These are phyloP conservation scores for Didymella lethalis DNA, from an alignment of 2,329 filamentous ascomycete genomes.

Conservation along the genomic window DNA sequence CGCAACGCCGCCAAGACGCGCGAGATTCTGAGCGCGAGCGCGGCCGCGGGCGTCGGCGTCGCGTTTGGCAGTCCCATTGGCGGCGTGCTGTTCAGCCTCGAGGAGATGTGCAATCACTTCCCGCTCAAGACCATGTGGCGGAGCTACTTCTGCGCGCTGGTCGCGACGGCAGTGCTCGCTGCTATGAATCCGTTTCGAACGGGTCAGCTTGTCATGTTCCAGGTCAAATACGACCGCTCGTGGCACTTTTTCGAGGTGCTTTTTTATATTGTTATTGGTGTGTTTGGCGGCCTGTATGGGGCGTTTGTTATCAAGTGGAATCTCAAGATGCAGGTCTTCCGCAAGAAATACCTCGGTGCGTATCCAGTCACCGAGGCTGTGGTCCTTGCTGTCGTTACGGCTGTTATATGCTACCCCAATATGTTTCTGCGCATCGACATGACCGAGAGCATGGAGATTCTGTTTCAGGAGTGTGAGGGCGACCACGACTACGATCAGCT, in stretches of 20 bases:
- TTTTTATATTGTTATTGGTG: conserved; percentile 89
- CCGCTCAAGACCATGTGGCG: conserved; percentile 97
- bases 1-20: conserved; percentile 92
- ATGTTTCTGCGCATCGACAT: conserved; percentile 96
- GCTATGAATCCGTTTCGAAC: conserved; percentile 98
- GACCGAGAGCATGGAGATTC: conserved; percentile 99
- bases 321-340: conserved; percentile 85
- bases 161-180: conserved; percentile 89
- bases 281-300: conserved; percentile 94
- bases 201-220: conserved; percentile 98
- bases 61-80: conserved; percentile 98
- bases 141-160: conserved; percentile 96
- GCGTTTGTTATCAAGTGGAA: conserved; percentile 99
- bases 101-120: conserved; percentile 97
- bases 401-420: conserved; percentile 95
- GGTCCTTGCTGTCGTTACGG: conserved; percentile 81
- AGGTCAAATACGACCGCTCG: conserved; percentile 90
- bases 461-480: conserved; percentile 93
- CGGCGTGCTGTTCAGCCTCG: conserved; percentile 92
- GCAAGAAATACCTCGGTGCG: conserved; percentile 86
- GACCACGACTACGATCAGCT: conserved; percentile 87
- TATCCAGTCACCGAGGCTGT: conserved; percentile 90
- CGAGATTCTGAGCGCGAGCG: conserved; percentile 93
- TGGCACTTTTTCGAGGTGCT: conserved; percentile 98
- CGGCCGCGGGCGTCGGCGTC: conserved; percentile 92